Conservation (phyloP, 306 rosid genomes). For the Glycyrrhiza uralensis region DNA sequence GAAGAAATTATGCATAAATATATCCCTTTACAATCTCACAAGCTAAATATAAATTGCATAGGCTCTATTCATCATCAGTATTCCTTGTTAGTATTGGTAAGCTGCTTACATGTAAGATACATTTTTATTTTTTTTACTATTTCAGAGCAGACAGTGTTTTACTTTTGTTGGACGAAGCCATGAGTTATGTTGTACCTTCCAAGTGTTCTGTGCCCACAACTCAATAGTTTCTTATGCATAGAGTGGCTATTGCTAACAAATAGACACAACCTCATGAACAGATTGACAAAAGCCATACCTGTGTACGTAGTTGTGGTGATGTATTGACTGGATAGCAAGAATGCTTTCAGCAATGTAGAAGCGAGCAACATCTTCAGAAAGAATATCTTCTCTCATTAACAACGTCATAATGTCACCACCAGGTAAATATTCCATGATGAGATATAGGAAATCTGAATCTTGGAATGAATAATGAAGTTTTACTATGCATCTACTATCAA, state of each 20-base stretch:
- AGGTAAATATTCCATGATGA: slow-evolving; percentile 98
- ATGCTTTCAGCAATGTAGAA: slow-evolving; percentile 98
- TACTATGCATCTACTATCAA: slow-evolving; percentile 99
- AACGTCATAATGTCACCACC: slow-evolving; percentile 99
- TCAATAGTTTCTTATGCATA: slow-evolving; percentile 1
- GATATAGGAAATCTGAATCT: slow-evolving; percentile 93
- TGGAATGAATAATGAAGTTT: slow-evolving; percentile 93
- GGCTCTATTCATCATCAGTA: background rate
- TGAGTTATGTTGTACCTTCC: slow-evolving; percentile 5
- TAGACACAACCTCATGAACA: slow-evolving; percentile 10
- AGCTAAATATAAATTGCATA: slow-evolving; percentile 19
- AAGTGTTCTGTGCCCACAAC: slow-evolving; percentile 21
- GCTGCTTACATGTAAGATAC: background rate
- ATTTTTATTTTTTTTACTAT: background rate
- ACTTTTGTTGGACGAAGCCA: slow-evolving; percentile 13
- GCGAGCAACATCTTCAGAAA: slow-evolving; percentile 89
- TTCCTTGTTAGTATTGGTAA: background rate
- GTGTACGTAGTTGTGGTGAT: slow-evolving; percentile 93
- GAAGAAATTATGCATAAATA: background rate
- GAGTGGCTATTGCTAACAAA: slow-evolving; percentile 15
- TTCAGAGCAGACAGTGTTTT: background rate
- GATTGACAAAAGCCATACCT: slow-evolving; percentile 49
- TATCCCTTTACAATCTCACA: slow-evolving; percentile 10
- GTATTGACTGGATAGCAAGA: slow-evolving; percentile 93
- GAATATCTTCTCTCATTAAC: slow-evolving; percentile 94